Percentiles rank a stretch among this genome's conserved stretches.
Evolutionary conservation across 177 flowering plant genomes (phyloP).

Genomic region (Vitis hybrid): DNA sequence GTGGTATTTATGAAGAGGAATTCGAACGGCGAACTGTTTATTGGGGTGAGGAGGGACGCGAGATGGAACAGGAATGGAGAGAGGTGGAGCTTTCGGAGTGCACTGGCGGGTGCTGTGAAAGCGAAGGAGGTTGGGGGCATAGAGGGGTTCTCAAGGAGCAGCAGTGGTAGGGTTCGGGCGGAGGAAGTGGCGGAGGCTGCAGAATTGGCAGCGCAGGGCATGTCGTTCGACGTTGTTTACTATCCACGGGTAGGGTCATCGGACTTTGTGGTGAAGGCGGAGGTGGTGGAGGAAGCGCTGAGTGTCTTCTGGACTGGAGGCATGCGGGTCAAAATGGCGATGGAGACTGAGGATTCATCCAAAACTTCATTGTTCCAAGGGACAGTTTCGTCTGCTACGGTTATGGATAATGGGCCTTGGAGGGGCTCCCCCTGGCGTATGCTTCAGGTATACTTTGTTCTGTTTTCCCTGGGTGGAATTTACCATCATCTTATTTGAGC

Average conservation of each 20-base stretch:
- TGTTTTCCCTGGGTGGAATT: neutral
- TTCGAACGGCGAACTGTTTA: constrained; percentile 34
- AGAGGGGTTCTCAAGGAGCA: constrained; percentile 22
- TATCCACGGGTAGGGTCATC: constrained; percentile 60
- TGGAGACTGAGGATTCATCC: constrained; percentile 67
- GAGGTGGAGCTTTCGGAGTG: constrained; percentile 25
- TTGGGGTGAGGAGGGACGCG: constrained; percentile 53
- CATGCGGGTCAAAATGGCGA: constrained; percentile 58
- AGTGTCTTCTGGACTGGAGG: constrained; percentile 46
- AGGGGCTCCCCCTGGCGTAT: constrained; percentile 66
- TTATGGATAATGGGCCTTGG: constrained; percentile 44
- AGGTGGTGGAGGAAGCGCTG: constrained; percentile 50
- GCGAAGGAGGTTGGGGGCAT: constrained; percentile 2
- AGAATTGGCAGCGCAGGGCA: constrained; percentile 41
- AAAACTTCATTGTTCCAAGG: constrained; percentile 61
- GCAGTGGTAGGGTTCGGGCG: constrained; percentile 31
- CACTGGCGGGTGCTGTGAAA: constrained; percentile 5
- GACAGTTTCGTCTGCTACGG: constrained; percentile 27
- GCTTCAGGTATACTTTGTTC: constrained; percentile 56
- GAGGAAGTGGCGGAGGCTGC: constrained; percentile 44
- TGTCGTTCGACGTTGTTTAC: constrained; percentile 60
- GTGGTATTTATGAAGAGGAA: constrained; percentile 62
- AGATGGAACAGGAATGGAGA: constrained; percentile 16
- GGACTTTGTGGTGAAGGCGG: constrained; percentile 67
- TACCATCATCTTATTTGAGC: neutral